Evolutionary conservation across 305 asterid genomes (phyloP).

Genomic region (Fraxinus latifolia): DNA sequence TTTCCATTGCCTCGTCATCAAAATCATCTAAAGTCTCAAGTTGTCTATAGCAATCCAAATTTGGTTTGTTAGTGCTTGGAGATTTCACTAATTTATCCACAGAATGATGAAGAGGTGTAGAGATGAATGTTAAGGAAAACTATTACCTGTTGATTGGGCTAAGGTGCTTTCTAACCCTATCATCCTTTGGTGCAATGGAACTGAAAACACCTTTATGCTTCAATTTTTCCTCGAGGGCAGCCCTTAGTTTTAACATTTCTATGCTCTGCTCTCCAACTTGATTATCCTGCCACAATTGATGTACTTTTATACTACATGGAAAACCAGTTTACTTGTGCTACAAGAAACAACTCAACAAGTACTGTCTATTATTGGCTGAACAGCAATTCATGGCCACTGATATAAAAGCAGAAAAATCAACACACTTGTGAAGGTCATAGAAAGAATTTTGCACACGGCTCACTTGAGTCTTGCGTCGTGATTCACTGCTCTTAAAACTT

Average conservation of each 20-base stretch:
- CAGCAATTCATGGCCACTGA: neutral
- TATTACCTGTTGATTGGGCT: slow-evolving; percentile 65
- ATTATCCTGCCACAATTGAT: slow-evolving; percentile 47
- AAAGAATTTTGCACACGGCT: slow-evolving; percentile 20
- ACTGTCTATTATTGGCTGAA: neutral
- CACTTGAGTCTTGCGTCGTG: slow-evolving; percentile 52
- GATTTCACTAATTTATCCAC: neutral
- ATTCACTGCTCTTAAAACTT: slow-evolving; percentile 31
- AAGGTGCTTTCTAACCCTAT: slow-evolving; percentile 33
- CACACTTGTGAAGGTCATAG: neutral
- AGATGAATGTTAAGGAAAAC: neutral
- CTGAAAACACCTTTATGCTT: slow-evolving; percentile 67
- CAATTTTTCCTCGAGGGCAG: slow-evolving; percentile 79
- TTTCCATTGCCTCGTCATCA: slow-evolving; percentile 68
- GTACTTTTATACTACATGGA: slow-evolving; percentile 7
- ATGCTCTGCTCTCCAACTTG: slow-evolving; percentile 66
- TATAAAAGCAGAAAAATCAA: slow-evolving; percentile 3
- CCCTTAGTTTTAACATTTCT: slow-evolving; percentile 86
- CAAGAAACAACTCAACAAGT: slow-evolving; percentile 6
- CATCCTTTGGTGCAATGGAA: slow-evolving; percentile 54
- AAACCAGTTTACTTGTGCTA: slow-evolving; percentile 19
- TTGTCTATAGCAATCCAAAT: slow-evolving; percentile 40
- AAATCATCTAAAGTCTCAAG: slow-evolving; percentile 86
- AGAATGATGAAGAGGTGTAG: neutral
- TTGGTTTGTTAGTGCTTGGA: slow-evolving; percentile 22